Evolutionary conservation across 192 early-diverging fungal genomes (phyloP).

Genomic region (Coemansia sp.): DNA sequence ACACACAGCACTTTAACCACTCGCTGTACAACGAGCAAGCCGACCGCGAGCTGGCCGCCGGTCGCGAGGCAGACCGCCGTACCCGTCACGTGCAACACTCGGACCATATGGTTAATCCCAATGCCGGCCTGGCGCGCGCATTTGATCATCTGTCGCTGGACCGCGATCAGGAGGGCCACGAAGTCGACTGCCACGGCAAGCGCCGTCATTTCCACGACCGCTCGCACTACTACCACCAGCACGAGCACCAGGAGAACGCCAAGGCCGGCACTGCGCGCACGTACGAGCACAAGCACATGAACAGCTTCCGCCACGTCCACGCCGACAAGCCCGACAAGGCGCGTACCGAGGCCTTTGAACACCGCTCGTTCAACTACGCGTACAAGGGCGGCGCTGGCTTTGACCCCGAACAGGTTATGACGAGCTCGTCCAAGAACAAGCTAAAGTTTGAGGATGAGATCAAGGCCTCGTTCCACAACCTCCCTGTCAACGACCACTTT

Average conservation of each 20-base stretch:
- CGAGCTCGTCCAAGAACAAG: constrained; percentile 53
- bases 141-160: constrained; percentile 56
- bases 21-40: constrained; percentile 59
- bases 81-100: constrained; percentile 56
- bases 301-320: constrained; percentile 54
- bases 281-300: constrained; percentile 61
- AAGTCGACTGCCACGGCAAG: constrained; percentile 53
- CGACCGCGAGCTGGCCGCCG: constrained; percentile 46
- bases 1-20: constrained; percentile 59
- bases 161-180: constrained; percentile 55
- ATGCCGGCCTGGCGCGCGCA: constrained; percentile 50
- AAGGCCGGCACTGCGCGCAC: constrained; percentile 52
- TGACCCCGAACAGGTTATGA: constrained; percentile 56
- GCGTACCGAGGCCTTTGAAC: constrained; percentile 56
- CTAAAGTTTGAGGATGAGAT: constrained; percentile 57
- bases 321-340: constrained; percentile 55
- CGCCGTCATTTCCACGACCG: constrained; percentile 54
- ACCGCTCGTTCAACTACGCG: constrained; percentile 59
- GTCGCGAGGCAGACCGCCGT: constrained; percentile 46
- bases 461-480: constrained; percentile 57
- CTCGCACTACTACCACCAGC: constrained; percentile 59
- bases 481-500: constrained; percentile 55
- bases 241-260: constrained; percentile 58
- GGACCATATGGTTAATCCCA: constrained; percentile 54
- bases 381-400: constrained; percentile 56